phyloP scores from a whole-genome alignment of 768 basidiomycete genomes.

The Trametes cinnabarina region DNA sequence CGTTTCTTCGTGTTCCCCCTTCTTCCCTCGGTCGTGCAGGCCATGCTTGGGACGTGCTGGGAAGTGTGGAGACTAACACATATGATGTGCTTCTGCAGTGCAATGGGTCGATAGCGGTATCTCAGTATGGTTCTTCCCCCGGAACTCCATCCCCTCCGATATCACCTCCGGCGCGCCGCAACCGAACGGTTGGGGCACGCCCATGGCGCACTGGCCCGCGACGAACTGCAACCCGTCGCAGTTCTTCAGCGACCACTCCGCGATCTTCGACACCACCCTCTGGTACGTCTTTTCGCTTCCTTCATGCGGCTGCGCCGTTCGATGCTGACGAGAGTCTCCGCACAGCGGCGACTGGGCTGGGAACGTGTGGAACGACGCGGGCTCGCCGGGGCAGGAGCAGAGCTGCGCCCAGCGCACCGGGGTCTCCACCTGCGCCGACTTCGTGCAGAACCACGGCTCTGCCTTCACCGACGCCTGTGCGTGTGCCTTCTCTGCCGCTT shows the following conservation, averaged over 20 bases:
- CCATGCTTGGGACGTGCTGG: conserved; percentile 9
- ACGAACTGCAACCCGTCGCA: conserved; percentile 68
- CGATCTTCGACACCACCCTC: conserved; percentile 87
- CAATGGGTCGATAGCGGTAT: conserved; percentile 78
- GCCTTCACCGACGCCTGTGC: conserved; percentile 75
- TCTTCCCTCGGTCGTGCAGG: not conserved
- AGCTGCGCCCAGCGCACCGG: conserved; percentile 86
- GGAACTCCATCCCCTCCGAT: conserved; percentile 71
- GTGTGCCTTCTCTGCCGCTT: conserved; percentile 33
- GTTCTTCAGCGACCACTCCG: conserved; percentile 75
- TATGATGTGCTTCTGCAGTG: conserved; percentile 43
- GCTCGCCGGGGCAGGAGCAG: conserved; percentile 79
- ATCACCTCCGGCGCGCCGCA: conserved; percentile 66
- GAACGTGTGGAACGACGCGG: conserved; percentile 65
- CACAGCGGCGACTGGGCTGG: conserved; percentile 88
- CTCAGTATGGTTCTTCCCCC: conserved; percentile 79
- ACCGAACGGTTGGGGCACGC: conserved; percentile 72
- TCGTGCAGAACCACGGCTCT: conserved; percentile 68
- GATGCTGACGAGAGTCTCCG: not conserved
- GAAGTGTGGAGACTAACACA: conserved; percentile 12
- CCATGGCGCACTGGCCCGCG: conserved; percentile 80
- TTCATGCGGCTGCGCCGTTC: not conserved
- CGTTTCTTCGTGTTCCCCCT: not conserved
- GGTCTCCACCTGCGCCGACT: conserved; percentile 77
- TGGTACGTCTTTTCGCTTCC: conserved; percentile 46